Conservation (phyloP, 1,284 basidiomycete genomes). For the Retiboletus fuscus region DNA sequence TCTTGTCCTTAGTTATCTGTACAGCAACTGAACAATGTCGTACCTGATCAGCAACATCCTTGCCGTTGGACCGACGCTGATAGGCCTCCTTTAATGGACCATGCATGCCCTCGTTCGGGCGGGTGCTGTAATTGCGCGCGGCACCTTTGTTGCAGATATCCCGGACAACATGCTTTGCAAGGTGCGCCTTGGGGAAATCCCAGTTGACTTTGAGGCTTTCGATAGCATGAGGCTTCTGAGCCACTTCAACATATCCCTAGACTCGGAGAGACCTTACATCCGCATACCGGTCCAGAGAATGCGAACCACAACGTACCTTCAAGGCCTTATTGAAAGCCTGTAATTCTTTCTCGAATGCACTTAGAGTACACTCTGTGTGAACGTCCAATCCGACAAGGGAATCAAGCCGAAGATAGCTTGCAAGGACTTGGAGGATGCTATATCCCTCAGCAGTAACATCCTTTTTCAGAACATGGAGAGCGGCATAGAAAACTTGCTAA, state of each 20-base stretch:
- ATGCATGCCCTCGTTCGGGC: slow-evolving; percentile 51
- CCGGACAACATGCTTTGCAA: slow-evolving; percentile 44
- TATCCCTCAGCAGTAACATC: background rate
- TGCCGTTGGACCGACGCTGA: slow-evolving; percentile 16
- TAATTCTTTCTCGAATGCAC: background rate
- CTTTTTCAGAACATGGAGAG: background rate
- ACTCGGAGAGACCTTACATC: background rate
- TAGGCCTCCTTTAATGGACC: slow-evolving; percentile 48
- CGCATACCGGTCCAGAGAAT: background rate
- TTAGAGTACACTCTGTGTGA: background rate
- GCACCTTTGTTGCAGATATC: slow-evolving; percentile 53
- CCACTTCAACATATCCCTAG: background rate
- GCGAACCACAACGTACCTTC: background rate
- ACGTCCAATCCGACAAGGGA: background rate
- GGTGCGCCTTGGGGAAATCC: slow-evolving; percentile 54
- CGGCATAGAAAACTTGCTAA: no score
- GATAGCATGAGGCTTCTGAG: background rate
- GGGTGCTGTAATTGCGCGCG: slow-evolving; percentile 49
- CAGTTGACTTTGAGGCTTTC: slow-evolving; percentile 32
- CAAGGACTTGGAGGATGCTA: background rate
- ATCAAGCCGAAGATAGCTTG: background rate
- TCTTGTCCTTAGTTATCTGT: background rate
- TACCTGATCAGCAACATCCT: background rate
- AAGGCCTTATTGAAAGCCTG: background rate
- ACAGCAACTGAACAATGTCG: background rate